Evolutionary conservation across 139 green algal genomes (phyloP).

Genomic region (Picochlorum sp.): DNA sequence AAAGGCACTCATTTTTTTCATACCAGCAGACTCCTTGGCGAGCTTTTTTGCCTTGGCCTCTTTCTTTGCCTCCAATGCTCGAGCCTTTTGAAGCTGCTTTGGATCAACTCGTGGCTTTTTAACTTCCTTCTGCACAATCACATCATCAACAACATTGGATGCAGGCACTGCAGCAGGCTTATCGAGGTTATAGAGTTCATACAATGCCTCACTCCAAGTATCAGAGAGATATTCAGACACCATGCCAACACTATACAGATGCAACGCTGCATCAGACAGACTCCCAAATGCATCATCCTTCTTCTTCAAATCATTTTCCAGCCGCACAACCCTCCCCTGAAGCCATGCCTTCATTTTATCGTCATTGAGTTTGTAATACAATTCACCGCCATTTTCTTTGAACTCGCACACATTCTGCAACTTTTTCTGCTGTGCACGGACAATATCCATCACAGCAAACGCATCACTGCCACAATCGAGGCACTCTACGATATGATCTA

Average conservation of each 20-base stretch:
- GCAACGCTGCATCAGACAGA: conserved; percentile 26
- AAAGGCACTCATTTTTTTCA: conserved; percentile 37
- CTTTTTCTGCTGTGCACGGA: conserved; percentile 1
- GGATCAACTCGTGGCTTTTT: conserved; percentile 33
- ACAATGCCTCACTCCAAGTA: conserved; percentile 19
- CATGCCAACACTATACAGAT: conserved; percentile 28
- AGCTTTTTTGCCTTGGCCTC: conserved; percentile 25
- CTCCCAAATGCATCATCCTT: conserved; percentile 12
- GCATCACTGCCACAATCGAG: background rate
- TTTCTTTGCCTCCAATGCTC: conserved; percentile 18
- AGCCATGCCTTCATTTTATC: conserved; percentile 29
- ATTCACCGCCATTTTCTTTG: conserved; percentile 22
- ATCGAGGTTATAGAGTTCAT: background rate
- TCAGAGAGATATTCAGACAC: conserved; percentile 31
- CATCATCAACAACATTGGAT: background rate
- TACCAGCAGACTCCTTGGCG: conserved; percentile 34
- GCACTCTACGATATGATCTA: conserved; percentile 30
- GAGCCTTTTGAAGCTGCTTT: conserved; percentile 34
- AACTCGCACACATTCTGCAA: conserved; percentile 30
- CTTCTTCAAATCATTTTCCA: conserved; percentile 10
- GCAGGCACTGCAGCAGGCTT: background rate
- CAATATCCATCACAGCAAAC: background rate
- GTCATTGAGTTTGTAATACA: conserved; percentile 31
- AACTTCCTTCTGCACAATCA: background rate
- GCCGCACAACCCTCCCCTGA: conserved; percentile 14